Percentiles rank a stretch among this genome's conserved stretches.
These are phyloP conservation scores for Celoporthe dispersa DNA, from an alignment of 2,329 filamentous ascomycete genomes.

Conservation along the genomic window DNA sequence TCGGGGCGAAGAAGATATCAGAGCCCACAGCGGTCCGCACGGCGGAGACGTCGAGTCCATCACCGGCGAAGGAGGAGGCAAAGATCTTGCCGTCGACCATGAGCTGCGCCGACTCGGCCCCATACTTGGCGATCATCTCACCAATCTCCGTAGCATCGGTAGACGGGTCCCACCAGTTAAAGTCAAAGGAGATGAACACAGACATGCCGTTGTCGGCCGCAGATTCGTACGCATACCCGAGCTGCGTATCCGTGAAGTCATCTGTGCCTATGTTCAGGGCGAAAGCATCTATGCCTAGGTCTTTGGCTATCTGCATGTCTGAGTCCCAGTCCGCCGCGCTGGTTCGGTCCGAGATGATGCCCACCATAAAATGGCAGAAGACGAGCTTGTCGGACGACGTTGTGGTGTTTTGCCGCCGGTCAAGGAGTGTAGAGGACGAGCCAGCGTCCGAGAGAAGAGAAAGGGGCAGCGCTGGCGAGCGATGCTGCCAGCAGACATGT, in stretches of 20 bases:
- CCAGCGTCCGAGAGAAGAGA: constrained; percentile 16
- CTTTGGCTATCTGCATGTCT: constrained; percentile 29
- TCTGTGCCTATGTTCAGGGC: constrained; percentile 42
- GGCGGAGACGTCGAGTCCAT: constrained; percentile 48
- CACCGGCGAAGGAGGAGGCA: constrained; percentile 57
- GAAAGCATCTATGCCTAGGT: constrained; percentile 38
- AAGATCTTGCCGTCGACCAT: constrained; percentile 53
- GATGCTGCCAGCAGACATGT: constrained; percentile 20
- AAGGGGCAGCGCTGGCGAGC: constrained; percentile 16
- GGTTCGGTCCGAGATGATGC: constrained; percentile 27
- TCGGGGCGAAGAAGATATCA: constrained; percentile 54
- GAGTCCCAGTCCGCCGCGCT: constrained; percentile 29
- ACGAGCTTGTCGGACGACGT: constrained; percentile 26
- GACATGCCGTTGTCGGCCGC: constrained; percentile 53
- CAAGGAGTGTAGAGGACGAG: constrained; percentile 1
- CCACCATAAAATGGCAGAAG: constrained; percentile 31
- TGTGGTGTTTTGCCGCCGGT: constrained; percentile 14
- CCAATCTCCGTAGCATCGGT: constrained; percentile 46
- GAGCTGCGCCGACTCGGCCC: constrained; percentile 49
- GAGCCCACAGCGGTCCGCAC: constrained; percentile 47
- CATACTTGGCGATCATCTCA: constrained; percentile 51
- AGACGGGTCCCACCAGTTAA: constrained; percentile 27
- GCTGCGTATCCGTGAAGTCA: constrained; percentile 47
- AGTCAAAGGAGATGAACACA: constrained; percentile 61
- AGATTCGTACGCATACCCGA: constrained; percentile 52